These are phyloP conservation scores for Puccinia brachypodii DNA, from an alignment of 1,284 basidiomycete species.

Conservation along the genomic window DNA sequence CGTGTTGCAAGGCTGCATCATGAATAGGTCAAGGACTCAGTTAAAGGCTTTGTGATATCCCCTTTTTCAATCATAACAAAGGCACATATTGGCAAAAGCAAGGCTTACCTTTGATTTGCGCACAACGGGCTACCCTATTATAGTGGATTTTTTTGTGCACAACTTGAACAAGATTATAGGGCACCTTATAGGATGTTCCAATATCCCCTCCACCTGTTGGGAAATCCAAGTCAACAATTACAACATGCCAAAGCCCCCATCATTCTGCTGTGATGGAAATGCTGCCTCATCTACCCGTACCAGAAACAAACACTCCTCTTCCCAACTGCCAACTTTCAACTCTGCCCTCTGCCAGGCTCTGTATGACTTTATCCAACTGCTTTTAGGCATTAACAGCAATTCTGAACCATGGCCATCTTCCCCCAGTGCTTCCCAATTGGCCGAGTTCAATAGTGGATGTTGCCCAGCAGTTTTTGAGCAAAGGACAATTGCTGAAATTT, in stretches of 20 bases:
- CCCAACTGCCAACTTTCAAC: background rate
- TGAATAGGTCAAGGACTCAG: too few species aligned
- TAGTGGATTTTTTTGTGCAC: too few species aligned
- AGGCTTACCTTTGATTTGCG: too few species aligned
- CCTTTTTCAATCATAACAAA: too few species aligned
- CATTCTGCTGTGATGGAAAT: background rate
- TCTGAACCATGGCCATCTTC: background rate
- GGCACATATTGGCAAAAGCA: too few species aligned
- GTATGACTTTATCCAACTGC: background rate
- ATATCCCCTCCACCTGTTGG: too few species aligned
- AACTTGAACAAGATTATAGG: too few species aligned
- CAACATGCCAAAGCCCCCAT: background rate
- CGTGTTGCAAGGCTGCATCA: too few species aligned
- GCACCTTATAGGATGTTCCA: too few species aligned
- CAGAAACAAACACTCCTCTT: background rate
- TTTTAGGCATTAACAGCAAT: background rate
- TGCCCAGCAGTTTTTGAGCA: background rate
- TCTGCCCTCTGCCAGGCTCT: background rate
- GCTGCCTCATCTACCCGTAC: background rate
- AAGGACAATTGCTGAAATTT: background rate
- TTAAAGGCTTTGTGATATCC: too few species aligned
- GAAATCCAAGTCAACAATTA: background rate
- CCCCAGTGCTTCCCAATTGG: background rate
- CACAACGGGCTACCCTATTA: too few species aligned
- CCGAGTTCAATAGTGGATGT: background rate